A percentile compares a stretch with the other conserved stretches of the same genome.
These are phyloP conservation scores for Tubosaeta sp. DNA, from an alignment of 768 basidiomycete species.

Conservation along the genomic window DNA sequence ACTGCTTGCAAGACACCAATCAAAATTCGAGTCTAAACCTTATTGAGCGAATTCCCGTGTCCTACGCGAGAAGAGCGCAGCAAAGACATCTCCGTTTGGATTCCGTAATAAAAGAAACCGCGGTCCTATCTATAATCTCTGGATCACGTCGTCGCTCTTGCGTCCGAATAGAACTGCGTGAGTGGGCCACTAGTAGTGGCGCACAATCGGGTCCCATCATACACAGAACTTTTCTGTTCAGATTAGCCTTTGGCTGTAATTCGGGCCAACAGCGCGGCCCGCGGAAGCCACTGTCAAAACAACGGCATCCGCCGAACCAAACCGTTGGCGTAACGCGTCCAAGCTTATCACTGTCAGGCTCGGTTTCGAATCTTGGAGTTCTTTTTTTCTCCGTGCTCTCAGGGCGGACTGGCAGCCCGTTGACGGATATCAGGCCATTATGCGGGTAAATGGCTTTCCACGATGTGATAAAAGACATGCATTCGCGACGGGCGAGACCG, in stretches of 20 bases:
- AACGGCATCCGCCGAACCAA: conserved; percentile 5
- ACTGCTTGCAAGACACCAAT: not conserved
- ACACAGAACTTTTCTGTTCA: not conserved
- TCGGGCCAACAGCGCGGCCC: not conserved
- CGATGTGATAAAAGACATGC: not conserved
- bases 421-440: not conserved
- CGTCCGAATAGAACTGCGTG: not conserved
- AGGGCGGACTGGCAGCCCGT: not conserved
- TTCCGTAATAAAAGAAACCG: conserved; percentile 21
- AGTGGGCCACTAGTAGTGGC: not conserved
- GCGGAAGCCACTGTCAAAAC: not conserved
- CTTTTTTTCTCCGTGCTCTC: not conserved
- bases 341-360: not conserved
- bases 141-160: not conserved
- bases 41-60: conserved; percentile 5
- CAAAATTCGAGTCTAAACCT: conserved; percentile 11
- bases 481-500: not conserved
- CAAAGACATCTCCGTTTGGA: not conserved
- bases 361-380: not conserved
- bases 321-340: not conserved
- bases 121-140: not conserved
- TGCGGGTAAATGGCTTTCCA: not conserved
- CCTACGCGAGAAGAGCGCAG: conserved; percentile 10
- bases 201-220: not conserved
- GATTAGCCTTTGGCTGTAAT: too few relatives aligned